Conservation (phyloP, 345 rosid species). For the Stellera chamaejasme region DNA sequence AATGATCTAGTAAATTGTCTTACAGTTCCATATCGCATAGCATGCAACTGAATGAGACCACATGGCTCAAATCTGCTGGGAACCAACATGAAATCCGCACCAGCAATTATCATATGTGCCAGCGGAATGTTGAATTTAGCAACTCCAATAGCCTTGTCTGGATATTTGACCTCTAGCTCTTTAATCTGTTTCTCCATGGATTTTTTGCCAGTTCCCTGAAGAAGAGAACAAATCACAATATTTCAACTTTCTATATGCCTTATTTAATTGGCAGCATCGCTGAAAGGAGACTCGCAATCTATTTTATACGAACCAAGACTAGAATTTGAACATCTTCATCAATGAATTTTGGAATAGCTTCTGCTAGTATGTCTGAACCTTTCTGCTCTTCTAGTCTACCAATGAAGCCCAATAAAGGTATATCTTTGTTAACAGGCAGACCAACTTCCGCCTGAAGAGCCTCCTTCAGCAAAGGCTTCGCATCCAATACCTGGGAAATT, state of each 20-base stretch:
- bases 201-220: constrained; percentile 90
- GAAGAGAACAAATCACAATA: background rate
- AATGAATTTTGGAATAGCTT: constrained; percentile 55
- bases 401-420: constrained; percentile 88
- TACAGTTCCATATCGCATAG: constrained; percentile 99
- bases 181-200: constrained; percentile 64
- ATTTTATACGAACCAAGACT: constrained; percentile 51
- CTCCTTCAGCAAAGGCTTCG: constrained; percentile 88
- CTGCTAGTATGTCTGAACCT: constrained; percentile 86
- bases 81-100: constrained; percentile 77
- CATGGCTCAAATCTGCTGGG: constrained; percentile 98
- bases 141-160: constrained; percentile 67
- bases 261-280: background rate
- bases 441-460: constrained; percentile 89
- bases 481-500: constrained; percentile 52
- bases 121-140: constrained; percentile 69
- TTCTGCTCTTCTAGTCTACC: constrained; percentile 97
- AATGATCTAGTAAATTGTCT: background rate
- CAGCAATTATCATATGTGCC: constrained; percentile 89
- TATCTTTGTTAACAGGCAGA: constrained; percentile 69
- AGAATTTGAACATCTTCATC: constrained; percentile 63
- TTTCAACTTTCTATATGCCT: background rate
- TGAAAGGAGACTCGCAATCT: background rate
- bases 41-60: constrained; percentile 93
- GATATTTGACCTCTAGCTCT: constrained; percentile 54